Base-by-base conservation (phyloP, 306 rosid genomes). In the Albizia julibrissin region DNA sequence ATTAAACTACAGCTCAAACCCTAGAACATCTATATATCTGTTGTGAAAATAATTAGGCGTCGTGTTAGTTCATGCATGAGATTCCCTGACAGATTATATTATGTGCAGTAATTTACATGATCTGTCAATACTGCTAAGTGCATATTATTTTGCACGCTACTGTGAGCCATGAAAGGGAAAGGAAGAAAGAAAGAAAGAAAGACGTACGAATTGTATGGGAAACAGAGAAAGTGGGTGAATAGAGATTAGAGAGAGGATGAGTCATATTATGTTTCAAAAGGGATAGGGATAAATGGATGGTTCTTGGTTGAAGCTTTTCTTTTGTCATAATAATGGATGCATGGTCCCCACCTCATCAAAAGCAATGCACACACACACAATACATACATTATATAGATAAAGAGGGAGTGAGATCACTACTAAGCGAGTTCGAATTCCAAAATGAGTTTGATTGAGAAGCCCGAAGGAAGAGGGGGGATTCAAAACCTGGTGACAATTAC, bases 291-390 rank as follows among this genome's bases (percentile, higher is more conserved):
- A 37, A 66, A 73, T 72, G 73, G 72, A 79, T 74, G 84, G 81
- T 80, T 80, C 42, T 75, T 75, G 11, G 65, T 56, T 44, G 87
- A 40, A 76, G 76, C 77, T 62, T 80, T 84, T 74, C 34, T 80
- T 76, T 21, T 37, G 21, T 52, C 8, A 68, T 46, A 75, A 39
- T 50, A 68, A 24, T 75, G 76, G 67, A 81, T 75, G 76, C 67
- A 81, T 16, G 87, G 80, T 64, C 87, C 85, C 85, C 83, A 70
- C 82, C 79, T 64, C 54, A 61, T 64, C 54, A 61, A 80, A 76
- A 80, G 82, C 75, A 54, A 44, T 34, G 64, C 64, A 8, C 0
- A 18, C 3, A 21, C 9, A 54, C 8, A 54, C 0, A 16, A 69
- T 75, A 74, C 29, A 34, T 21, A 46, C 49, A 13, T 31, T 13